A percentile compares a stretch with the other conserved stretches of the same genome.
phyloP scores from a whole-genome alignment of 2,329 filamentous ascomycete species.

The Phyllosticta paracitricarpa region DNA sequence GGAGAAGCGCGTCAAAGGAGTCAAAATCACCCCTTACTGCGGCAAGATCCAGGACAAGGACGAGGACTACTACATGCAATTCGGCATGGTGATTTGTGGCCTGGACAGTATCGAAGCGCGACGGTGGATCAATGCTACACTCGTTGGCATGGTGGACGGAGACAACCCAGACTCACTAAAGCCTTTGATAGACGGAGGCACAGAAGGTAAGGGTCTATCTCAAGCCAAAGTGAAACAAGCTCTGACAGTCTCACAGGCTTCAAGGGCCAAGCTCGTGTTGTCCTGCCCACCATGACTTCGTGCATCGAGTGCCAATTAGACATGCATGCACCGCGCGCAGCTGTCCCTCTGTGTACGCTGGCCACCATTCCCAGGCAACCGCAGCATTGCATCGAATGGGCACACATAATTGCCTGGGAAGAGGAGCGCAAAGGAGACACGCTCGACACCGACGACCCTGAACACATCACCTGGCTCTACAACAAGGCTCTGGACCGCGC shows the following conservation, averaged over 20 bases:
- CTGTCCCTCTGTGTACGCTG: slow-evolving; percentile 90
- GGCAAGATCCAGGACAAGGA: slow-evolving; percentile 95
- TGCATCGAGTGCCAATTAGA: slow-evolving; percentile 98
- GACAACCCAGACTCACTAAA: slow-evolving; percentile 79
- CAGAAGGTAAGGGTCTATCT: slow-evolving; percentile 53
- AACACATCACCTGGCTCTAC: slow-evolving; percentile 96
- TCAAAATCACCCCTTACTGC: slow-evolving; percentile 89
- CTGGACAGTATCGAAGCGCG: slow-evolving; percentile 94
- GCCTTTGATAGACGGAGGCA: slow-evolving; percentile 91
- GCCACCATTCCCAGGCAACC: slow-evolving; percentile 94
- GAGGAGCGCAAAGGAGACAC: slow-evolving; percentile 57
- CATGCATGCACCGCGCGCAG: slow-evolving; percentile 96
- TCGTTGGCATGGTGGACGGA: slow-evolving; percentile 81
- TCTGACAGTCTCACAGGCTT: slow-evolving; percentile 50
- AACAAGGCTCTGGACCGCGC: slow-evolving; percentile 73
- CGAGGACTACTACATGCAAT: slow-evolving; percentile 93
- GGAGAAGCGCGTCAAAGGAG: slow-evolving; percentile 76
- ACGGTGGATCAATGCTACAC: slow-evolving; percentile 95
- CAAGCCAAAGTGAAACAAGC: not conserved
- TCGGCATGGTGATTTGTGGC: slow-evolving; percentile 86
- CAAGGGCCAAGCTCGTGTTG: slow-evolving; percentile 90
- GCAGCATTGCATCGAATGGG: slow-evolving; percentile 98
- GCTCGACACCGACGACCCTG: slow-evolving; percentile 91
- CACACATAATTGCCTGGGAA: slow-evolving; percentile 96
- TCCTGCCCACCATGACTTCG: slow-evolving; percentile 83